Conservation (phyloP, 1,284 basidiomycete species). For the Megacollybia platyphylla region DNA sequence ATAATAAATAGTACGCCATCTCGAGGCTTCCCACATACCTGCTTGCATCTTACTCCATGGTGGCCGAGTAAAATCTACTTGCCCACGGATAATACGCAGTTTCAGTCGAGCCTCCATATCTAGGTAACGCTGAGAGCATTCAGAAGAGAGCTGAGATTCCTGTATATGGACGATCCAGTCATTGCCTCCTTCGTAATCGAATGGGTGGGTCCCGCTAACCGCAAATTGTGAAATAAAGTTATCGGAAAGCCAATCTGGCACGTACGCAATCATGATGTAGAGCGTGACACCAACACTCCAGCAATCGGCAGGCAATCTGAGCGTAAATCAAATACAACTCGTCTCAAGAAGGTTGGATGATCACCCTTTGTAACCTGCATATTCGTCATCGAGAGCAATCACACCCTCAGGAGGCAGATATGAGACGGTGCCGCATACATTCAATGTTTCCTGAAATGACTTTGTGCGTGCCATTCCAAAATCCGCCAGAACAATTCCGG, state of each 20-base stretch:
- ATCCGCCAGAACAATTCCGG: slow-evolving; percentile 73
- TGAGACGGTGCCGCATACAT: slow-evolving; percentile 71
- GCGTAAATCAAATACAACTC: background rate
- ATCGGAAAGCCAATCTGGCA: slow-evolving; percentile 7
- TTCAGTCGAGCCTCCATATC: slow-evolving; percentile 49
- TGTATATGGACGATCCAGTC: slow-evolving; percentile 20
- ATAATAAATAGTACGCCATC: background rate
- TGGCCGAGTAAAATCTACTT: slow-evolving; percentile 36
- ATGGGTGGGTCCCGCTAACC: slow-evolving; percentile 57
- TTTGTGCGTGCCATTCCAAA: slow-evolving; percentile 79
- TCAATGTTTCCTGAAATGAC: slow-evolving; percentile 65
- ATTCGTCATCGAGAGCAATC: slow-evolving; percentile 57
- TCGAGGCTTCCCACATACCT: slow-evolving; percentile 28
- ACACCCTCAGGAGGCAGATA: slow-evolving; percentile 81
- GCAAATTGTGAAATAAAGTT: slow-evolving; percentile 5
- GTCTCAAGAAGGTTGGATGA: slow-evolving; percentile 1
- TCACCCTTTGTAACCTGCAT: slow-evolving; percentile 54
- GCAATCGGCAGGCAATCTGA: slow-evolving; percentile 68
- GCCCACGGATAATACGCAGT: slow-evolving; percentile 51
- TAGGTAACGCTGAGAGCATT: slow-evolving; percentile 31
- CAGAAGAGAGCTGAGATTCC: slow-evolving; percentile 15
- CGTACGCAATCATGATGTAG: slow-evolving; percentile 72
- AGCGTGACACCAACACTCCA: slow-evolving; percentile 75
- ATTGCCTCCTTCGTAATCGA: slow-evolving; percentile 32
- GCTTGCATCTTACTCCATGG: slow-evolving; percentile 44